These are phyloP conservation scores for Helenozyma rhizophorensis DNA, from an alignment of 805 yeast genomes.

Conservation along the genomic window DNA sequence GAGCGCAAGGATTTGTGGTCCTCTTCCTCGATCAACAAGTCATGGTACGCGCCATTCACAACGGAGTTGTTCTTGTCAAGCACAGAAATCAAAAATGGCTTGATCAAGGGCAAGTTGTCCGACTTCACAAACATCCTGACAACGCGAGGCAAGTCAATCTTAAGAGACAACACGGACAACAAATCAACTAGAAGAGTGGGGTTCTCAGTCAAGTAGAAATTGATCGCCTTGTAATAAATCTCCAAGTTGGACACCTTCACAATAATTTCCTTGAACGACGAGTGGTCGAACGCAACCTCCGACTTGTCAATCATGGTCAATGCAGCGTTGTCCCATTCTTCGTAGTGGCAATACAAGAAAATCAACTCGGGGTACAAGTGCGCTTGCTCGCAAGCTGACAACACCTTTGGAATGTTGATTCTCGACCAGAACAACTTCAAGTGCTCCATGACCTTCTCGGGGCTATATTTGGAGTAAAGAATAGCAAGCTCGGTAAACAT, in stretches of 20 bases:
- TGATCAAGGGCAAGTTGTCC: constrained; percentile 92
- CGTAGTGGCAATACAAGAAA: constrained; percentile 95
- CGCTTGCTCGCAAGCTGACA: constrained; percentile 87
- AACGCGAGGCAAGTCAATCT: constrained; percentile 91
- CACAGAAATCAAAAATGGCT: constrained; percentile 90
- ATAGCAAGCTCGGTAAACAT: constrained; percentile 97
- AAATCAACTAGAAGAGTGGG: constrained; percentile 88
- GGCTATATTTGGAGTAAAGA: constrained; percentile 84
- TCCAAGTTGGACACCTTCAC: constrained; percentile 95
- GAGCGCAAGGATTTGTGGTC: constrained; percentile 86
- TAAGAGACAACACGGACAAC: constrained; percentile 76
- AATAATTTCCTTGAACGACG: constrained; percentile 88
- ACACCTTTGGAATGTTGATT: constrained; percentile 94
- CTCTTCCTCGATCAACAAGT: constrained; percentile 91
- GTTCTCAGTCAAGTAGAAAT: constrained; percentile 87
- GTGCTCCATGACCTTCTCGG: constrained; percentile 91
- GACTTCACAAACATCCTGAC: constrained; percentile 92
- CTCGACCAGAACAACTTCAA: constrained; percentile 97
- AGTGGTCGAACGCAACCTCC: constrained; percentile 88
- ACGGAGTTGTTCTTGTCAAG: constrained; percentile 85
- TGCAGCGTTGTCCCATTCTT: constrained; percentile 99
- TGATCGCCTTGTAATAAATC: constrained; percentile 94
- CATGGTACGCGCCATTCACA: constrained; percentile 94
- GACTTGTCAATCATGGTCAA: constrained; percentile 94
- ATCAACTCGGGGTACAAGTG: constrained; percentile 96